Conservation (phyloP, 495 filamentous ascomycete genomes). For the Penicillium desertorum region DNA sequence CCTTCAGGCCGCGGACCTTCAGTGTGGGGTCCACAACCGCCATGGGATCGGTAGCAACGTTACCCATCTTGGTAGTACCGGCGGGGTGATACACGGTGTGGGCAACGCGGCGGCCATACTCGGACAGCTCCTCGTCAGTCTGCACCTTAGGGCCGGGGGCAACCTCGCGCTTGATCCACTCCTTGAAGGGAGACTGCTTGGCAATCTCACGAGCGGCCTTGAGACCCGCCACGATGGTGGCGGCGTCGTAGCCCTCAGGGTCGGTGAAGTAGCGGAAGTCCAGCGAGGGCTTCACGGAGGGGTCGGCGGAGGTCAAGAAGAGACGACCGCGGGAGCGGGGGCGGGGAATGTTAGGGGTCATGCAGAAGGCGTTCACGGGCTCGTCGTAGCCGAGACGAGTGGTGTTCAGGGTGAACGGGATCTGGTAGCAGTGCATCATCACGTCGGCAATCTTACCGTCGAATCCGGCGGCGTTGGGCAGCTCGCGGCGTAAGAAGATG, state of each 20-base stretch:
- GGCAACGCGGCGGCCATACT: constrained; percentile 72
- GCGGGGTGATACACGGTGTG: constrained; percentile 87
- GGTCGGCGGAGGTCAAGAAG: constrained; percentile 69
- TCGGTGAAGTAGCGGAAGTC: constrained; percentile 91
- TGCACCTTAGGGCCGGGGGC: constrained; percentile 68
- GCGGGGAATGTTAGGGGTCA: constrained; percentile 87
- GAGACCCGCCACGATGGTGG: constrained; percentile 76
- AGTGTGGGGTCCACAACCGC: constrained; percentile 64
- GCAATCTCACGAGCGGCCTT: constrained; percentile 70
- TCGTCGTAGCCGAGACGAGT: constrained; percentile 70
- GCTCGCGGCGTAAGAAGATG: constrained; percentile 75
- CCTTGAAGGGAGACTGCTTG: constrained; percentile 66
- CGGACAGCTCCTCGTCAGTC: constrained; percentile 68
- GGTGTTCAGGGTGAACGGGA: constrained; percentile 74
- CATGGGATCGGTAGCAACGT: constrained; percentile 58
- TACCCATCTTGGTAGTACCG: constrained; percentile 86
- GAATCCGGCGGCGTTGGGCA: constrained; percentile 58
- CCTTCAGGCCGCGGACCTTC: constrained; percentile 56
- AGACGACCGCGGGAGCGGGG: constrained; percentile 72
- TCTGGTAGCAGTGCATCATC: constrained; percentile 94
- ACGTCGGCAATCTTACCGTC: constrained; percentile 73
- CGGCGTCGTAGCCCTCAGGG: constrained; percentile 77
- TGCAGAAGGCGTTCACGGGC: constrained; percentile 79
- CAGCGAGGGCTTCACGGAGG: constrained; percentile 71
- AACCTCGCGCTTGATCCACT: constrained; percentile 78